Evolutionary conservation across 2,329 filamentous ascomycete genomes (phyloP).

Genomic region (Beauveria australis): DNA sequence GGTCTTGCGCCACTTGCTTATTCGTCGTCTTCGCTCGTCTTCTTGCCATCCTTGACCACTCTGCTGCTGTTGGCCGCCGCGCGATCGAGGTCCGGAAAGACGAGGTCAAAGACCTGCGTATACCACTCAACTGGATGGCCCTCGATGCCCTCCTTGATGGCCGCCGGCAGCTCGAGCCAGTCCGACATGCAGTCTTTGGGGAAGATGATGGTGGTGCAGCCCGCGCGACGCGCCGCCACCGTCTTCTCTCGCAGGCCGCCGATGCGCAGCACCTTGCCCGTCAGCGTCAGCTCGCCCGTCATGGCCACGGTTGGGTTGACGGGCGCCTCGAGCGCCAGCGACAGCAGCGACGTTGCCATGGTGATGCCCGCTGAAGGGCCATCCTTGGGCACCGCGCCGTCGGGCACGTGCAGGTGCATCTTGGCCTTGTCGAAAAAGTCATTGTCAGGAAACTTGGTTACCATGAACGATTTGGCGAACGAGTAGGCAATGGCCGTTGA

Average conservation of each 20-base stretch:
- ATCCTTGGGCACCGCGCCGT: slow-evolving; percentile 93
- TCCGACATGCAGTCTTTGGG: slow-evolving; percentile 92
- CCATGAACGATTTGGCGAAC: slow-evolving; percentile 85
- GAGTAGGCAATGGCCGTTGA: slow-evolving; percentile 93
- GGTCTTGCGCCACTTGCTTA: not conserved
- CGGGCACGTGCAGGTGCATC: slow-evolving; percentile 92
- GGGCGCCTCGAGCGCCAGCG: slow-evolving; percentile 68
- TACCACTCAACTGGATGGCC: slow-evolving; percentile 92
- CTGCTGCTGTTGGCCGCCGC: slow-evolving; percentile 70
- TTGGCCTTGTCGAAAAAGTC: slow-evolving; percentile 93
- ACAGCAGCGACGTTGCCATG: slow-evolving; percentile 91
- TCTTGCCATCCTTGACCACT: slow-evolving; percentile 44
- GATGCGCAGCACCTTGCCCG: slow-evolving; percentile 91
- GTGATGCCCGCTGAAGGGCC: slow-evolving; percentile 90
- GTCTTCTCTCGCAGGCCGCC: slow-evolving; percentile 95
- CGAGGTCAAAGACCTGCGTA: slow-evolving; percentile 80
- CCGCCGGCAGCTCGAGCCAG: slow-evolving; percentile 95
- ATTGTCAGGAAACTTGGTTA: slow-evolving; percentile 77
- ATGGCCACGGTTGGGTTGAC: slow-evolving; percentile 87
- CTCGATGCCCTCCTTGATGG: slow-evolving; percentile 94
- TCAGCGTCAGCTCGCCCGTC: slow-evolving; percentile 95
- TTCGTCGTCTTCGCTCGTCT: slow-evolving; percentile 29
- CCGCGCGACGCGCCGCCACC: slow-evolving; percentile 84
- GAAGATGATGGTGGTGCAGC: slow-evolving; percentile 90
- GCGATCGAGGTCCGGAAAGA: slow-evolving; percentile 75